Evolutionary conservation across 805 yeast genomes (phyloP), one percentile per base, ranked within the genome.

Genomic region (Millerozyma miso): DNA sequence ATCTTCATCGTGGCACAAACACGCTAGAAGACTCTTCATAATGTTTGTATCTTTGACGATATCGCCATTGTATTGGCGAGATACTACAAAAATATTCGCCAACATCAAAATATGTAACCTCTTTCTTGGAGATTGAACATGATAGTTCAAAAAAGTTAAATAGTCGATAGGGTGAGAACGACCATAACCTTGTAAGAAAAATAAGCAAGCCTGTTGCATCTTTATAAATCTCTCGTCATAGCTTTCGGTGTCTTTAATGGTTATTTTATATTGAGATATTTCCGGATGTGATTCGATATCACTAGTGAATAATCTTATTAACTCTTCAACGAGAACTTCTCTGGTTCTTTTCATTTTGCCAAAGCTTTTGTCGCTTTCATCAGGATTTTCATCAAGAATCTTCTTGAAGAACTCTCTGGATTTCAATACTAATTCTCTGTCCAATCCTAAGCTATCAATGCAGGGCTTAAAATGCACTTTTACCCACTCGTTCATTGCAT

Each of bases 401-500:
- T 7, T 7, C 29, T 23, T 23, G 4, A 70, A 51, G 19, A 69
- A 59, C 8, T 48, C 51, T 37, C 69, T 46, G 8, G 67, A 41
- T 37, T 61, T 60, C 8, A 49, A 50, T 8, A 70, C 69, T 44
- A 75, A 62, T 5, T 52, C 53, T n/a, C 67, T 50, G 42, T 67
- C 71, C 40, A 61, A 64, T 2, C 85, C 83, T 0, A 83, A 81
- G 31, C 84, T 77, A 50, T 81, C 82, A 3, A 80, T 62, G 0
- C 84, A 80, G 0, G 78, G 76, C 10, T 63, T 62, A 10, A 72
- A 52, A 44, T 78, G 73, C 31, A 73, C 64, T 20, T 64, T 60
- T 38, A 77, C 64, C 86, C 87, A 83, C 33, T 65, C 55, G 17
- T 55, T 48, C 7, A 76, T 55, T 32, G 65, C 69, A 8, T 60